Base-by-base conservation (phyloP, 805 yeast genomes). In the Blastobotrys muscicola region DNA sequence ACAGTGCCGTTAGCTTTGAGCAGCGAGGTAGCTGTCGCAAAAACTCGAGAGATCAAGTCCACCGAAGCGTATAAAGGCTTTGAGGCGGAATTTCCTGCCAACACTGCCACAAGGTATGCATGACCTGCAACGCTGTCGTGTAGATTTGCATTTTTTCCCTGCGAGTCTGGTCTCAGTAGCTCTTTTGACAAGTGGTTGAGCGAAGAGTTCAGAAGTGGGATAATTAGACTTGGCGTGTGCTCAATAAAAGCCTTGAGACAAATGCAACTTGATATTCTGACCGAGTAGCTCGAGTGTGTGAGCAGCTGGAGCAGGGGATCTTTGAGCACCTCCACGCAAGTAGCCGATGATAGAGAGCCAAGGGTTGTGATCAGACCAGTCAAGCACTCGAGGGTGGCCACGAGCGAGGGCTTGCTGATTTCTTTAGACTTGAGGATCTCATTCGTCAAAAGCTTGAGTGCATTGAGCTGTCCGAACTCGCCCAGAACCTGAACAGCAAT, bases 11-110 rank as follows among this genome's bases (percentile, higher is more conserved):
- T 56, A 14, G 50, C 39, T 46, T 70, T 71, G n/a, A 72, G 55
- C 32, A 70, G 61, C 29, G 71, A 61, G 10, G 70, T 64, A 0
- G 75, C 70, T 29, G 71, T 62, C 0, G 66, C 65, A 39, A 74
- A 66, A 3, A 72, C 61, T 43, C 70, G 61, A 45, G 72, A 63
- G 4, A 75, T 62, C 12, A 72, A 53, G 29, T 67, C 70, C 32
- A 65, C 60, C 2, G 78, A 64, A 4, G 73, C 72, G 50, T 68
- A 70, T 38, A 57, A 56, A 13, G 65, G 54, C 39, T 56, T 41
- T 13, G 43, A 33, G 29, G 46, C 43, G 8, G 61, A 49, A 8
- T 60, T 29, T 6, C 62, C 51, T n/a, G 54, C 52, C 33, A 55
- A 39, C 4, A 55, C 43, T 1, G 67, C 44, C 4, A 59, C 45